Evolutionary conservation across 345 rosid genomes (phyloP), one percentile per base, ranked within the genome.

Genomic region (Brassica juncea): DNA sequence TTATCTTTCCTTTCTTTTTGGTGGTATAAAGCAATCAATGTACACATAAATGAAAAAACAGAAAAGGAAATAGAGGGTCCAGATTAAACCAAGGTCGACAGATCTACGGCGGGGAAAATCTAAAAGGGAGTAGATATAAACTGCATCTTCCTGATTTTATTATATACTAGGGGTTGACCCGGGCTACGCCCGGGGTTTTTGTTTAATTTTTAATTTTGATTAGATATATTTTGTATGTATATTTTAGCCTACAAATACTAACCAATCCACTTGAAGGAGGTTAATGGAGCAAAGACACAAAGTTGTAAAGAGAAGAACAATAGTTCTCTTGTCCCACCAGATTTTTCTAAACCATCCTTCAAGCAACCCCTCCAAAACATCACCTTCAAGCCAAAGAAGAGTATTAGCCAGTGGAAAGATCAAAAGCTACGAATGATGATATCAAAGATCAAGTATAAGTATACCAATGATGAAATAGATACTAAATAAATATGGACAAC

Each of bases 341-440:
- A 71, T 86, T 57, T 71, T 83, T 27, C 98, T 97, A 81, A 91
- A 90, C 98, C 98, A 93, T 32, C 89, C 97, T 84, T 93, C 95
- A 75, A 95, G 90, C 65, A 91, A 84, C 69, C 97, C 97, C 2
- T 87, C 84, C 82, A 93, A 88, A 80, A 88, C 94, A 83, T 90
- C 94, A 81, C 94, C 92, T 70, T 74, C 68, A 37, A 37, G 12
- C 44, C 12, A 37, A 8, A 37, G 11, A 37, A 37, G 44, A 37
- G 44, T 34, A 2, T 8, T 8, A 37, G 9, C 44, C 11, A 37
- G 9, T 37, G 11, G 11, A 8, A 61, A 25, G 6, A 25, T 10
- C 66, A 12, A 37, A 60, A 59, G 60, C 23, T 6, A 14, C 55
- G 19, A 19, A 0, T 31, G 34, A 31, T 31, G n/a, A 49, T 16